Conservation (phyloP, 2,329 filamentous ascomycete genomes). For the Passalora sequoiae region DNA sequence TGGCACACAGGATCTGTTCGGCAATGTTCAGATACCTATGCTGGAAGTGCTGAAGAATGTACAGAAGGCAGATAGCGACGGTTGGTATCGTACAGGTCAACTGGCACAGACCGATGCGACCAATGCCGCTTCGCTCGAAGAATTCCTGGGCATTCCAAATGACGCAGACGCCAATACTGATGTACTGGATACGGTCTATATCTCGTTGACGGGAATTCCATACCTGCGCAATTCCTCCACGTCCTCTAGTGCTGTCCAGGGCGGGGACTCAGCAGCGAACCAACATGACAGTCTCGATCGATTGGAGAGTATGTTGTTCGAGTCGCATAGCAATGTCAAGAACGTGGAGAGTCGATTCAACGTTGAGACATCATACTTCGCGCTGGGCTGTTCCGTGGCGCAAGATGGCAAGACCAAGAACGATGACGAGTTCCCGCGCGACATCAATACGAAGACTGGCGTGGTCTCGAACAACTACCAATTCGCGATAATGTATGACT, state of each 20-base stretch:
- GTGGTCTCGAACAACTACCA: constrained; percentile 9
- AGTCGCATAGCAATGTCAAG: not conserved
- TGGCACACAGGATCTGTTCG: constrained; percentile 15
- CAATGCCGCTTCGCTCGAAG: constrained; percentile 6
- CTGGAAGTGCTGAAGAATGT: constrained; percentile 10
- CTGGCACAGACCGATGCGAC: constrained; percentile 7
- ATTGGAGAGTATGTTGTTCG: not conserved
- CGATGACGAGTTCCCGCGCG: not conserved
- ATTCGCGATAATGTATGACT: constrained; percentile 10
- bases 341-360: constrained; percentile 11
- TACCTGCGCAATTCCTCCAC: constrained; percentile 3
- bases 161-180: constrained; percentile 6
- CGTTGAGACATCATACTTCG: constrained; percentile 13
- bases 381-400: constrained; percentile 5
- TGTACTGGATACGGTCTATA: constrained; percentile 1
- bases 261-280: not conserved
- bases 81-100: constrained; percentile 9
- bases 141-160: constrained; percentile 2
- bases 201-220: constrained; percentile 8
- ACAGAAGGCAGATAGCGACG: constrained; percentile 10
- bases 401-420: not conserved
- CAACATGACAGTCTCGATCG: not conserved
- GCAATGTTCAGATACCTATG: constrained; percentile 18
- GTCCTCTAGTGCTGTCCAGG: not conserved
- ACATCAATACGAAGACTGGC: constrained; percentile 5